These are phyloP conservation scores for Berberis vulgaris DNA, from an alignment of 164 flowering plant species.

Conservation along the genomic window DNA sequence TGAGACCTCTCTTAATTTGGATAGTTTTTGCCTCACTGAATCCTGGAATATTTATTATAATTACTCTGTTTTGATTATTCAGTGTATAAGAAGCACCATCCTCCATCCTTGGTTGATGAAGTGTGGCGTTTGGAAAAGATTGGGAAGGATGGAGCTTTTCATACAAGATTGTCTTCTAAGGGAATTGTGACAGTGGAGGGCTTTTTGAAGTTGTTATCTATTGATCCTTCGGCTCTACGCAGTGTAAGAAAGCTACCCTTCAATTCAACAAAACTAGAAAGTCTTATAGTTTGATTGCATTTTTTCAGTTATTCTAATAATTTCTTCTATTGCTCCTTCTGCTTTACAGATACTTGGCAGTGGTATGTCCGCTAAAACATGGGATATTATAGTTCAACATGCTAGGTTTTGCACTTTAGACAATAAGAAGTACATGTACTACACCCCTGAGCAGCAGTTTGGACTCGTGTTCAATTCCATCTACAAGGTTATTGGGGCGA, in stretches of 20 bases:
- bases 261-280: neutral
- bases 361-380: conserved; percentile 30
- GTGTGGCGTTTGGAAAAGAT: conserved; percentile 87
- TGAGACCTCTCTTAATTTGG: neutral
- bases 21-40: conserved; percentile 1
- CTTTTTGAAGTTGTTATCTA: conserved; percentile 41
- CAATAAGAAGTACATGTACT: conserved; percentile 19
- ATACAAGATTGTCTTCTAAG: conserved; percentile 29
- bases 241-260: conserved; percentile 28
- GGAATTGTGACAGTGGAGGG: conserved; percentile 58
- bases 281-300: neutral
- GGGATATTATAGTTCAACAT: conserved; percentile 50
- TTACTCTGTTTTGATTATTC: conserved; percentile 5
- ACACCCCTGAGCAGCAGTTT: conserved; percentile 8
- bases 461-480: conserved; percentile 43
- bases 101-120: conserved; percentile 60
- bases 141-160: conserved; percentile 75
- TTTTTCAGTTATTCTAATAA: neutral
- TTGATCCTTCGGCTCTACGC: conserved; percentile 27
- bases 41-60: neutral
- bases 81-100: conserved; percentile 86
- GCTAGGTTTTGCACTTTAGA: conserved; percentile 40
- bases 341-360: conserved; percentile 34
- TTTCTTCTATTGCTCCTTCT: conserved; percentile 2
- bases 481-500: conserved; percentile 36